Evolutionary conservation across 495 filamentous ascomycete species (phyloP), one percentile per base, ranked within the genome.

Genomic region (Schizothecium vesticola): DNA sequence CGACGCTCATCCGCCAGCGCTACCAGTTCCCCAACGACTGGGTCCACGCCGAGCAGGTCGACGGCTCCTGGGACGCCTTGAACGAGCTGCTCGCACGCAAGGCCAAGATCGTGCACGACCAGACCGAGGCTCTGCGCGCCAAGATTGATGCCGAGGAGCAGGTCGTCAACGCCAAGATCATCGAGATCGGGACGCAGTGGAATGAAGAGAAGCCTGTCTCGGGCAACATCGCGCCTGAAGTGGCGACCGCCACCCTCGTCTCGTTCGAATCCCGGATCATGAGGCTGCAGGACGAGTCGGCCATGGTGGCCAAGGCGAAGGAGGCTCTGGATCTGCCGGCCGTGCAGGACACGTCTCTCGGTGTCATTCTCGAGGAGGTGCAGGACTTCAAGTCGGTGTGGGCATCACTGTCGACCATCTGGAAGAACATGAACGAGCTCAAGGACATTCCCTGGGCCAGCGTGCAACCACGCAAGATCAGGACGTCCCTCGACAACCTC

Each of bases 331-430:
- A 97, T 77, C 84, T 99, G 62, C 91, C 94, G 11, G 85, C 88
- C 3, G 90, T 86, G 61, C 80, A 89, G 0, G 92, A 97, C 66
- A 92, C 90, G 28, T 87, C 88, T 11, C 86, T 99, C 22, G 84
- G 86, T 9, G 84, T 88, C 16, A 90, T 97, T 29, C 83, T 98
- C 10, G 95, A 99, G 73, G 95, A 99, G 73, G 95, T 99, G 2
- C 95, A 97, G 58, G 95, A 99, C 77, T 99, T 98, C 82, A 95
- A 94, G 82, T 96, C 94, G 12, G 96, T 99, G 16, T 99, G 95
- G 95, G 89, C 92, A 25, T 92, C 91, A 55, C 79, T 99, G 24
- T 92, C 92, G 19, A 97, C 92, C 5, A 96, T 99, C 68, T 99
- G 96, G 96, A 93, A 92, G 81, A 96, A 91, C 73, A 78, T 99